Percentiles rank a stretch among this genome's conserved stretches.
These are phyloP conservation scores for Novymonas esmeraldas DNA, from an alignment of 208 protist genomes.

Conservation along the genomic window DNA sequence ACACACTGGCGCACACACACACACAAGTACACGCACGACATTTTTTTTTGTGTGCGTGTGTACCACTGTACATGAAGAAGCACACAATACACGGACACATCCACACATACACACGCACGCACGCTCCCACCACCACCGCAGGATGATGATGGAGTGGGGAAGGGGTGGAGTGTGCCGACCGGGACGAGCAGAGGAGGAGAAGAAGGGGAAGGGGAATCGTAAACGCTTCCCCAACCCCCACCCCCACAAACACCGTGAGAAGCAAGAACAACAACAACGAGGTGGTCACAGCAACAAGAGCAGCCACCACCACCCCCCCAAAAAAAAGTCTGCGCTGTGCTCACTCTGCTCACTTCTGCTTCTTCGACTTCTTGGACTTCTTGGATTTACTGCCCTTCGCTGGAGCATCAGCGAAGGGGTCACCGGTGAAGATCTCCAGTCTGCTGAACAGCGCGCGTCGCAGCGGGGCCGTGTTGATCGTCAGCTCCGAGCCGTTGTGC, in stretches of 20 bases:
- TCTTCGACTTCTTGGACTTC: slow-evolving; percentile 8
- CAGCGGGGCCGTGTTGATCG: not conserved
- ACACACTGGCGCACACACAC: too few species aligned
- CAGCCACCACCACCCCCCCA: not conserved
- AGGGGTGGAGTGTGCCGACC: too few species aligned
- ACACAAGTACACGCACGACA: too few species aligned
- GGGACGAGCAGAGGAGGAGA: not conserved
- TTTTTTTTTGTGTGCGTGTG: too few species aligned
- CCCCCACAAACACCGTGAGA: not conserved
- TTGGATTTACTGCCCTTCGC: slow-evolving; percentile 5
- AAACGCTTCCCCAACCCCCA: too few species aligned
- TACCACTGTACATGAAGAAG: too few species aligned
- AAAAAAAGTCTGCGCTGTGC: not conserved
- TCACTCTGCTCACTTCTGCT: not conserved
- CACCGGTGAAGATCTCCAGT: slow-evolving; percentile 16
- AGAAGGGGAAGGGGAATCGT: not conserved
- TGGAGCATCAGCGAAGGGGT: slow-evolving; percentile 6
- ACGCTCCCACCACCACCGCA: too few species aligned
- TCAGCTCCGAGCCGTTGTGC: slow-evolving; percentile 7
- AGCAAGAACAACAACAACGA: not conserved
- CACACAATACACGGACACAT: too few species aligned
- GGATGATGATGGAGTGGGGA: too few species aligned
- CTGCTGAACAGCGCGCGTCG: slow-evolving; percentile 9
- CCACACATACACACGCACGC: too few species aligned
- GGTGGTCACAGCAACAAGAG: not conserved